Evolutionary conservation across 176 grass and related monocot species (phyloP), one percentile per base, ranked within the genome.

Genomic region (Rhipidocladum racemiflorum): DNA sequence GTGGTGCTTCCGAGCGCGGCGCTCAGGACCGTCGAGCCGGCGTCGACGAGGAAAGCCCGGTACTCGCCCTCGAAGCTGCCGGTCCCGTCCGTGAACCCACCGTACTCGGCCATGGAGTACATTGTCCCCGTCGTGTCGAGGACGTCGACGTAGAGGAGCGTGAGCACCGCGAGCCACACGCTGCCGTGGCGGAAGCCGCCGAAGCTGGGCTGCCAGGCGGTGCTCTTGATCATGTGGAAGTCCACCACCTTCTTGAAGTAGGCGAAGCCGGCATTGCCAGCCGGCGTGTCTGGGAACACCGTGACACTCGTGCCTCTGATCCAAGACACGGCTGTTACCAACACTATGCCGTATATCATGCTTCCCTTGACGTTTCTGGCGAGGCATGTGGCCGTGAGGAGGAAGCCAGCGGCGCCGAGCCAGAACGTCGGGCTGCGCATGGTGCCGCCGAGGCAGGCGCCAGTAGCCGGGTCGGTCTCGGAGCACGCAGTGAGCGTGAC

Each of bases 81-180:
- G 21, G 81, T 38, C 24, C 74, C 91, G 72, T 86, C 86, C 0
- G 53, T 34, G 60, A 94, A 94, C 12, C 92, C 92, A 7, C 53
- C 89, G 80, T 87, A 94, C 78, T 89, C 84, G 0, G 92, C 92
- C 92, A 94, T 94, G 57, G 92, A 91, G 86, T 83, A 94, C 83
- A 94, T 86, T 28, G 89, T 85, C 16, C 87, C 78, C 28, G 92
- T 94, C 5, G 92, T 91, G 89, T 91, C 89, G 10, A 94, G 80
- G 4, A 94, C 66, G 67, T 94, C 92, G 18, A 91, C 92, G 79
- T 94, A 91, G 1, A 94, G 87, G 9, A 94, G 81, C 17, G 92
- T 94, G 4, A 87, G 17, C 10, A 94, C 20, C 24, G 92, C 84
- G 0, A 91, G 39, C 89, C 89, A 91, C 3, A 83, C 82, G 50